phyloP scores from a whole-genome alignment of 140 eudicot species.

The Flaveria floridana region DNA sequence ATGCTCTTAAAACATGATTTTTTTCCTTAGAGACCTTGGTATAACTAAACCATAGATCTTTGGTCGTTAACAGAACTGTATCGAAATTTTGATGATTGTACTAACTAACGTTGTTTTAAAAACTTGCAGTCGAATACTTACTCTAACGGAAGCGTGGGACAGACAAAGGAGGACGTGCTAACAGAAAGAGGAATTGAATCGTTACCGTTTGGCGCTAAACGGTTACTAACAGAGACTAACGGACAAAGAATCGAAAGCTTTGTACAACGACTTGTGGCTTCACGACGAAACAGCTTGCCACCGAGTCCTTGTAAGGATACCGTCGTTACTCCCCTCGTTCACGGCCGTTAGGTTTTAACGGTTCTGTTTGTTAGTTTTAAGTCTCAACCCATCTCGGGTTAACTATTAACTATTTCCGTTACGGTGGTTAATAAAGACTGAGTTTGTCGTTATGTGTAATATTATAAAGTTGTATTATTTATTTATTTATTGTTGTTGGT shows the following conservation, averaged over 20 bases:
- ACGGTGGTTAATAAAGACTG: slow-evolving; percentile 31
- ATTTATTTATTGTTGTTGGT: slow-evolving; percentile 24
- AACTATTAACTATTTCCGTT: slow-evolving; percentile 31
- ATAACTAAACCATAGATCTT: too few species aligned
- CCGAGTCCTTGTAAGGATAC: slow-evolving; percentile 92
- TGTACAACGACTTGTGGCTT: slow-evolving; percentile 75
- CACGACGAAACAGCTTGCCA: slow-evolving; percentile 77
- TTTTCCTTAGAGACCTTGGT: too few species aligned
- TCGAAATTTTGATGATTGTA: too few species aligned
- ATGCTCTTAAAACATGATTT: too few species aligned
- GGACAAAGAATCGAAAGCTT: slow-evolving; percentile 75
- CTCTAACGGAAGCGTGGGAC: slow-evolving; percentile 31
- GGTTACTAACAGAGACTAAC: slow-evolving; percentile 82
- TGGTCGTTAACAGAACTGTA: too few species aligned
- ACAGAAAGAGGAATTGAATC: slow-evolving; percentile 77
- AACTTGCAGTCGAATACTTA: slow-evolving; percentile 57
- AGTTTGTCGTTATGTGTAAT: slow-evolving; percentile 31
- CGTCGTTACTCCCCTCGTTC: slow-evolving; percentile 63
- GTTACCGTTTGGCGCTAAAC: slow-evolving; percentile 88
- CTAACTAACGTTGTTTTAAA: slow-evolving; percentile 31
- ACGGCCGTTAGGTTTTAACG: slow-evolving; percentile 66
- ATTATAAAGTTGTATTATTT: neutral
- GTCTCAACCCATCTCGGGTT: slow-evolving; percentile 35
- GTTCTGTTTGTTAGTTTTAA: slow-evolving; percentile 13
- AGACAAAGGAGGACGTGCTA: slow-evolving; percentile 47